Conservation (phyloP, 148 eudicot species). For the Bassia scoparia region DNA sequence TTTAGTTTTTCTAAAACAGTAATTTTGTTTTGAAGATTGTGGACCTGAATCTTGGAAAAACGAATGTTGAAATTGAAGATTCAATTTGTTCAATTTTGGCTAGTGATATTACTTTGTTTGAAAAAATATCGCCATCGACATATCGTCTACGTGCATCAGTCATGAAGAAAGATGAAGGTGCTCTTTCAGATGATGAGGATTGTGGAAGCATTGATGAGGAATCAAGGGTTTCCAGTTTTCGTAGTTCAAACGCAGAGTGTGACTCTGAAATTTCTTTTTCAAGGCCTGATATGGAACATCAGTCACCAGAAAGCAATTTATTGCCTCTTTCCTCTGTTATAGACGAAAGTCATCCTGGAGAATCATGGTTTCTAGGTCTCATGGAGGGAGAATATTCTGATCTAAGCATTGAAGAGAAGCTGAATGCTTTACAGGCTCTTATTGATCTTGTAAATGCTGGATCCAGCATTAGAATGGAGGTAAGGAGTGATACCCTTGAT, state of each 20-base stretch:
- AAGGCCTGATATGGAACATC: conserved; percentile 17
- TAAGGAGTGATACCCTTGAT: conserved; percentile 26
- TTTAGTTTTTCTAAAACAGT: conserved; percentile 8
- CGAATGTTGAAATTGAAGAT: conserved; percentile 51
- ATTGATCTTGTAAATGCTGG: conserved; percentile 78
- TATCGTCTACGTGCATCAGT: conserved; percentile 70
- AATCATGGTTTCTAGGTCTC: conserved; percentile 83
- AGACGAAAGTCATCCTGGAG: conserved; percentile 93
- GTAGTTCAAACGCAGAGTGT: conserved; percentile 45
- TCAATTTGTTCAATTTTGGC: conserved; percentile 65
- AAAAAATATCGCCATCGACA: conserved; percentile 68
- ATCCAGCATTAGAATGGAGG: conserved; percentile 75
- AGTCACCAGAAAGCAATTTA: conserved; percentile 25
- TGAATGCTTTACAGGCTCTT: conserved; percentile 64
- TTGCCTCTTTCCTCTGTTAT: conserved; percentile 51
- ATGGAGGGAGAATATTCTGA: conserved; percentile 94
- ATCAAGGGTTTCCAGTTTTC: conserved; percentile 37
- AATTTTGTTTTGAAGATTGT: conserved; percentile 49
- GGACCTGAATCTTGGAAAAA: conserved; percentile 51
- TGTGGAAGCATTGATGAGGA: conserved; percentile 72
- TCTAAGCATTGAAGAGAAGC: conserved; percentile 82
- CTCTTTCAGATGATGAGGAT: conserved; percentile 57
- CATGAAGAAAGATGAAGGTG: conserved; percentile 45
- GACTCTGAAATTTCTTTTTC: conserved; percentile 45
- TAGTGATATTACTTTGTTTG: conserved; percentile 84